Base-by-base conservation (phyloP, 140 eudicot species). In the Bidens hawaiensis region DNA sequence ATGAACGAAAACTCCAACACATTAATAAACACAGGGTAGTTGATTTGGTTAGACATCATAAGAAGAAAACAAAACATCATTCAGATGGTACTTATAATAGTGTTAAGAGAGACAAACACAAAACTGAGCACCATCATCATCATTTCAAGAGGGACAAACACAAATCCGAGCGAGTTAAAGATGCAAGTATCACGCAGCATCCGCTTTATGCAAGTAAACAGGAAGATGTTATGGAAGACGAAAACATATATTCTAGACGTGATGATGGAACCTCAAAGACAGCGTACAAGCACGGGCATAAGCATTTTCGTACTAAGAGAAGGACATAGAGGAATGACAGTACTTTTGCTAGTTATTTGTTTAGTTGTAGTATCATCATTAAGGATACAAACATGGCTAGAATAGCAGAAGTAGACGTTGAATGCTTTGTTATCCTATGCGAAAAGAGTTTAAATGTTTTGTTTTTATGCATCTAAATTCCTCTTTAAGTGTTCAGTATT, bases 141-240 rank as follows among this genome's bases (percentile, higher is more conserved):
- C 85, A 77, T 67, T 84, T 75, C 33, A 84, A 83, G 28, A 83
- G 77, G 75, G 82, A 81, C 27, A 76, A 79, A 70, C 89, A 72
- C 54, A 86, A 74, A 68, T 88, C 78, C 76, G 74, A 74, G 2
- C 57, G 62, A 70, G 65, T 53, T 45, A 81, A 62, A 85, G 65
- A 65, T 10, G 49, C 67, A 14, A 67, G 72, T 64, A 24, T 57
- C 45, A 51, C 40, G 40, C 43, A 45, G 19, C 78, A 67, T 41
- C 73, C 75, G 41, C 61, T 81, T 52, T 51, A 65, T 36, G 22
- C 62, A 54, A 58, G 64, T 18, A 66, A 51, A 61, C 61, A 71
- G 28, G 79, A 70, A 23, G 78, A 82, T 36, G 10, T 46, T 52
- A 48, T 50, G 8, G 43, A 55, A 48, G 61, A 25, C 42, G 65